phyloP scores from a whole-genome alignment of 495 filamentous ascomycete genomes.

The Trichoderma parareesei region DNA sequence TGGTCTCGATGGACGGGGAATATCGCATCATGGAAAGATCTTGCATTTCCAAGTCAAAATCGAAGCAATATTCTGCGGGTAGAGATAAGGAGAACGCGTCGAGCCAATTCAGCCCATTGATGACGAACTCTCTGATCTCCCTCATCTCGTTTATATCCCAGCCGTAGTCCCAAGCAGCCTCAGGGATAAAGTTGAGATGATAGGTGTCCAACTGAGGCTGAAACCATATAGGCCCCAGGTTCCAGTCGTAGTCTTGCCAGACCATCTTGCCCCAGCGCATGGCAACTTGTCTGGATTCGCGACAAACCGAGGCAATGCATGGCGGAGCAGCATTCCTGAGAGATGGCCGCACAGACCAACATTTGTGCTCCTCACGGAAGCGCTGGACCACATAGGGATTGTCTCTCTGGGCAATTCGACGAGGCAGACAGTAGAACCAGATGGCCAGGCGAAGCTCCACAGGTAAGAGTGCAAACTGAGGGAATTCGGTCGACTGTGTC shows the following conservation, averaged over 20 bases:
- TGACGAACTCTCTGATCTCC: neutral
- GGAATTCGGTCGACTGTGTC: too few species aligned
- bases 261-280: constrained; percentile 1
- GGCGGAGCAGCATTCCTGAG: neutral
- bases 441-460: too few species aligned
- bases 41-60: neutral
- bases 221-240: neutral
- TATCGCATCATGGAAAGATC: neutral
- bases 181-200: neutral
- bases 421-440: too few species aligned
- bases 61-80: neutral
- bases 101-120: neutral
- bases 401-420: too few species aligned
- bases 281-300: neutral
- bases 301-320: neutral
- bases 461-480: too few species aligned
- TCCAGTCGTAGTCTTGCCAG: neutral
- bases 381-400: too few species aligned
- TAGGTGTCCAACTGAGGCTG: neutral
- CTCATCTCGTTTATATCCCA: too few species aligned
- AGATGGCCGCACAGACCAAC: too few species aligned
- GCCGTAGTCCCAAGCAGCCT: neutral
- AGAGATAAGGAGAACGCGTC: neutral
- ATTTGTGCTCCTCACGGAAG: too few species aligned
- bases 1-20: neutral